Evolutionary conservation across 1,284 basidiomycete species (phyloP).

Genomic region (Naganishia liquefaciens): DNA sequence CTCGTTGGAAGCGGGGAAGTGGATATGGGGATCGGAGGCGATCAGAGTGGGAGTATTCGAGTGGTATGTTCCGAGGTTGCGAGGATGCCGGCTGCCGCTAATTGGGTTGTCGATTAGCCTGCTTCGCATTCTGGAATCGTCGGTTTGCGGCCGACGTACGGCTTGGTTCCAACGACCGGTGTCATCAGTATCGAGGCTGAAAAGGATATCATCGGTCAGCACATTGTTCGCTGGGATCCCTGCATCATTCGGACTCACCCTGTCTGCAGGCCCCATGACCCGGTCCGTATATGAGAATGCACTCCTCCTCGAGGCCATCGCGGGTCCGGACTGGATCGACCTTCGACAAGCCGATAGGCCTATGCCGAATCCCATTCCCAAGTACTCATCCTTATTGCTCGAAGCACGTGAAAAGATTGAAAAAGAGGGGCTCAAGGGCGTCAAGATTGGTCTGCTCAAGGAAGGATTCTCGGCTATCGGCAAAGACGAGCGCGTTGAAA

Average conservation of each 20-base stretch:
- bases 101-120: constrained; percentile 40
- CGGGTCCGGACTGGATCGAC: constrained; percentile 58
- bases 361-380: constrained; percentile 51
- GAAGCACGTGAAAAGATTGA: constrained; percentile 36
- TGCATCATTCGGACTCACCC: neutral
- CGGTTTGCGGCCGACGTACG: constrained; percentile 59
- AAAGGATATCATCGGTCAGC: constrained; percentile 30
- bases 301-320: constrained; percentile 56
- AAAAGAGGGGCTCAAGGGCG: constrained; percentile 35
- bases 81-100: neutral
- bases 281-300: constrained; percentile 57
- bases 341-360: constrained; percentile 58
- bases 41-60: constrained; percentile 58
- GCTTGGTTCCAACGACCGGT: constrained; percentile 60
- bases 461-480: constrained; percentile 54
- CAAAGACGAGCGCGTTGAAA: constrained; percentile 50
- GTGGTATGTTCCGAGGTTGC: constrained; percentile 35
- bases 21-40: constrained; percentile 59
- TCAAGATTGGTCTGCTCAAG: constrained; percentile 55
- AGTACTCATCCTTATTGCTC: constrained; percentile 49
- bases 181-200: constrained; percentile 54
- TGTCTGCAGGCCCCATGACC: constrained; percentile 49
- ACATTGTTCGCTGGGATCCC: constrained; percentile 40
- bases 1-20: constrained; percentile 56
- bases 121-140: constrained; percentile 58